Base-by-base conservation (phyloP, 257 asterid genomes). In the Rehmannia glutinosa region DNA sequence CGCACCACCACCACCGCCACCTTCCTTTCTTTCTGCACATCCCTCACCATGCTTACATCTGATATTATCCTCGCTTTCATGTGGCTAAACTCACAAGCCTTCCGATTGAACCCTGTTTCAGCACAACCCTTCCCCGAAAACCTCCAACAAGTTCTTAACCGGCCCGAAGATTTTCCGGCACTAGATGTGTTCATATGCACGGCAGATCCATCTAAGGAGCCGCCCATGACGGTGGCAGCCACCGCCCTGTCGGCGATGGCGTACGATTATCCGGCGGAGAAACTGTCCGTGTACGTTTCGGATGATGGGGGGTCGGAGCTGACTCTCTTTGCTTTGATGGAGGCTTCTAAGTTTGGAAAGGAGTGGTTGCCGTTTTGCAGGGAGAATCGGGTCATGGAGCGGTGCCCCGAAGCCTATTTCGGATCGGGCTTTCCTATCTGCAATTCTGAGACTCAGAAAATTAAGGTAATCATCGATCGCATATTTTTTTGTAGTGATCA, bases 291-390 rank as follows among this genome's bases (percentile, higher is more conserved):
- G 3, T 87, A 87, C 46, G 86, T 87, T 2, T 90, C 97, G 6
- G 97, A 90, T 19, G 97, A 90, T 27, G 94, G 91, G 8, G 88
- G 86, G 4, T 90, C 97, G 23, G 77, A 84, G 66, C 66, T 90
- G 23, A 90, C 86, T 1, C 47, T 90, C 8, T 90, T 85, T 65
- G 90, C 94, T 36, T 41, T 90, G 5, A 64, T 67, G 79, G 90
- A 87, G 24, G 96, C 97, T 1, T 84, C 87, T n/a, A 13, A 59
- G 49, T 90, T 90, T 27, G 97, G 75, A 0, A 75, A 55, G 66
- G 68, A 25, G 28, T 87, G 97, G 97, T 9, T 90, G 47, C 83
- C 90, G 17, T 90, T 79, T 28, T 90, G 97, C 61, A 77, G 59
- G 78, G 75, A 76, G 57, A 80, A 83, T 66, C 59, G 71, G 60